Evolutionary conservation across 345 rosid genomes (phyloP).

Genomic region (Salix dunnii): DNA sequence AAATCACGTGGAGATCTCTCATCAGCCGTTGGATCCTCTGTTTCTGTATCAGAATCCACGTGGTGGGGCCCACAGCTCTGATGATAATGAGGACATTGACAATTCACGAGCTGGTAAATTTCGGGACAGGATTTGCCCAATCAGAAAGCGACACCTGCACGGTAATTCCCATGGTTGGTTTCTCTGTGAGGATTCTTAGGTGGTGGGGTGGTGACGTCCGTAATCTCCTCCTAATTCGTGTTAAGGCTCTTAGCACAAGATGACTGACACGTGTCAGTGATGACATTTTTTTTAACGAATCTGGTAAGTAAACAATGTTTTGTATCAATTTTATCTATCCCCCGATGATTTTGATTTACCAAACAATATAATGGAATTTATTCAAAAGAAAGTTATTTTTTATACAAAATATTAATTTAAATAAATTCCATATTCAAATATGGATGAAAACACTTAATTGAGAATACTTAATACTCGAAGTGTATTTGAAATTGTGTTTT

Average conservation of each 20-base stretch:
- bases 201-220: background rate
- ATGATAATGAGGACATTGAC: background rate
- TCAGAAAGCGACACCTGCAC: background rate
- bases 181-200: background rate
- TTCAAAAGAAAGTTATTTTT: no score
- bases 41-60: background rate
- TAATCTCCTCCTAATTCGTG: conserved; percentile 5
- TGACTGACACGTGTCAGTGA: background rate
- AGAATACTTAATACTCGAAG: no score
- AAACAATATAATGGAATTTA: no score
- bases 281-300: background rate
- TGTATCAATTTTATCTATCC: no score
- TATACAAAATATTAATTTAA: no score
- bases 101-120: background rate
- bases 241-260: background rate
- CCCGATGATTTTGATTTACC: no score
- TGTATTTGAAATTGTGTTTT: no score
- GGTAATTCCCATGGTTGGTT: background rate
- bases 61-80: background rate
- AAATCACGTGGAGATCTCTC: background rate
- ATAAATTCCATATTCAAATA: no score
- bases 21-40: conserved; percentile 3
- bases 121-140: background rate
- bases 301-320: no score
- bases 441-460: no score